Base-by-base conservation (phyloP, 805 yeast genomes). In the Hanseniaspora pseudoguilliermondii region DNA sequence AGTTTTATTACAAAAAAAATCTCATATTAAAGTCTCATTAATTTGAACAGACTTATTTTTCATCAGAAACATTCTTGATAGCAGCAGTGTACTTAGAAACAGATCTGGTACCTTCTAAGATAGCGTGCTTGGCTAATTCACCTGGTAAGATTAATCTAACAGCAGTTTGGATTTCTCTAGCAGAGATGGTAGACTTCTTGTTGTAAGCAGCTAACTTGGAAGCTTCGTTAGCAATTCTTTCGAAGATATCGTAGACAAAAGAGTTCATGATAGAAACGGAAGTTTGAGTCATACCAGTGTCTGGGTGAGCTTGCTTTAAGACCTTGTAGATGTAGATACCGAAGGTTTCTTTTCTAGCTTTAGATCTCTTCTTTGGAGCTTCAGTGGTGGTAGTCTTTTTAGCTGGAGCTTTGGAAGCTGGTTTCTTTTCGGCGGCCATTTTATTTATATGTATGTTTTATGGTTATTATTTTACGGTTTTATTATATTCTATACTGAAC, bases 181-280 rank as follows among this genome's bases (percentile, higher is more conserved):
- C 95, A 64, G 96, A 88, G 70, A 91, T 90, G 66, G 97, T 90
- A 59, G 96, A 87, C 78, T 89, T 90, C 81, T 89, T 89, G 86
- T 90, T 90, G 85, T 90, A 90, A 70, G 96, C 95, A 76, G 97
- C 97, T 69, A 91, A 83, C 78, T 90, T 91, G 64, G 97, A 90
- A 67, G 97, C 96, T 79, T 90, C 97, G 67, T 91, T 76, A 66
- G 97, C 97, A 68, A 91, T 86, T 81, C 97, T 90, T 80, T 90
- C 97, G 71, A 90, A 91, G 72, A 90, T 88, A 76, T 91, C 97
- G 78, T 89, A 90, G 66, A 91, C 97, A 67, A 91, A 91, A 46
- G 97, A 91, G 86, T 91, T 91, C 91, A 91, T 84, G 74, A 91
- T 91, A 63, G 96, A 88, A 96, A 91, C 91, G 63, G 97, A 96